Conservation (phyloP, 805 yeast genomes). For the Candida insectorum region DNA sequence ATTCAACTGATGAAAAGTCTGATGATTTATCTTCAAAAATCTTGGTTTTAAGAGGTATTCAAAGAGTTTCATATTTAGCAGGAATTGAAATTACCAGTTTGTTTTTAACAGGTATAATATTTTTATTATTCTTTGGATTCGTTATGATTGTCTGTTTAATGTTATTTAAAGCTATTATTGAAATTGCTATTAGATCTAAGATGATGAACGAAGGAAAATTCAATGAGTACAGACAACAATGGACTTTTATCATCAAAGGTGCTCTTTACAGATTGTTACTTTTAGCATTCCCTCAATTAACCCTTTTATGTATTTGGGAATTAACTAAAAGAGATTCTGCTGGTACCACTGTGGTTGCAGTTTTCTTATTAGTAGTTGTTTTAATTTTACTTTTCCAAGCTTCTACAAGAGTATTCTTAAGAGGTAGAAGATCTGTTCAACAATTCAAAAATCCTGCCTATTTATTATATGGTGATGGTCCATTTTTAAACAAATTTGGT, state of each 20-base stretch:
- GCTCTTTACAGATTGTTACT: constrained; percentile 78
- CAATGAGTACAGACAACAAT: constrained; percentile 73
- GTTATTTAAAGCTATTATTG: constrained; percentile 68
- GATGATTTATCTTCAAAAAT: constrained; percentile 60
- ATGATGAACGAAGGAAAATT: constrained; percentile 63
- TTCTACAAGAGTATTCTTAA: constrained; percentile 63
- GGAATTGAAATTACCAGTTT: constrained; percentile 82
- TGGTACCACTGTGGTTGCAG: constrained; percentile 79
- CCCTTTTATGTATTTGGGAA: constrained; percentile 85
- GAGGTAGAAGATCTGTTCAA: constrained; percentile 68
- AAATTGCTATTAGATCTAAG: constrained; percentile 55
- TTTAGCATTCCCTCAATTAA: constrained; percentile 84
- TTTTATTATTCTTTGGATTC: constrained; percentile 75
- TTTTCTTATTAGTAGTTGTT: constrained; percentile 58
- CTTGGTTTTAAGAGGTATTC: constrained; percentile 83
- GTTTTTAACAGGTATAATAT: constrained; percentile 82
- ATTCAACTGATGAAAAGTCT: constrained; percentile 71
- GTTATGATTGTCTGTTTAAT: constrained; percentile 53
- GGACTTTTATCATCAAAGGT: constrained; percentile 86
- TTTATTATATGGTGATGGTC: constrained; percentile 78
- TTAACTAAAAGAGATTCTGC: constrained; percentile 78
- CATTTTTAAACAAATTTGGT: constrained; percentile 81
- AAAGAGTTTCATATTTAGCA: constrained; percentile 83
- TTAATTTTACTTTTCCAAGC: constrained; percentile 67
- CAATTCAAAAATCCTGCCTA: constrained; percentile 91